Evolutionary conservation across 495 filamentous ascomycete genomes (phyloP), one percentile per base, ranked within the genome.

Genomic region (Chlorociboria aeruginascens): DNA sequence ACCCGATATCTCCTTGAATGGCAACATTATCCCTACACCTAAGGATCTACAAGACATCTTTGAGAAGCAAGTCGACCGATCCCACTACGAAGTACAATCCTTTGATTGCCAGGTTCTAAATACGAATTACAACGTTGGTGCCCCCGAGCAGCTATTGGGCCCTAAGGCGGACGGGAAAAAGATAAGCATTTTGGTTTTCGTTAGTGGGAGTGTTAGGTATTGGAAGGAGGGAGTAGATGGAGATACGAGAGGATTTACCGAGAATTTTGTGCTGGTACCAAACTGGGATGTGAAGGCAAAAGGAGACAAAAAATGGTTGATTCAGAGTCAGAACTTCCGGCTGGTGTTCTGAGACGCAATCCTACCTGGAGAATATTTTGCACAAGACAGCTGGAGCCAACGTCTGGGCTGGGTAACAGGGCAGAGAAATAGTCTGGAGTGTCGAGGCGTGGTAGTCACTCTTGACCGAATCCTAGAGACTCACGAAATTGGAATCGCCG

Each of bases 101-200:
- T 80, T 75, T 48, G 83, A 92, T 62, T 80, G 75, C 57, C 84
- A 89, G 43, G 73, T 86, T 36, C 66, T 92, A 54, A 87, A 89
- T 63, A 70, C 70, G 14, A 70, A 74, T 49, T 84, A 77, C 64
- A 63, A 59, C 20, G 56, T 66, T 43, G 69, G 61, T 11, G 64
- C 60, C 17, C 61, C 66, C 13, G 61, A 66, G 10, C 32, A 35
- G n/a, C 11, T 37, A 14, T 16, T 51, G 14, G 52, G 49, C 8
- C 35, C 40, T 1, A 41, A 65, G 45, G 60, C 61, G 31, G 63
- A 62, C 45, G 71, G 67, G 43, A 67, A 65, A 29, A 76, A 85
- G 45, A 79, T 89, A 63, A 86, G 80, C 42, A 72, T 90, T 42
- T 56, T 78, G 36, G 67, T 89, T 10, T 67, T 77, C 35, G 79